A percentile compares a stretch with the other conserved stretches of the same genome.
Evolutionary conservation across 441 rosid species (phyloP).

Genomic region (Pelargonium exstipulatum): DNA sequence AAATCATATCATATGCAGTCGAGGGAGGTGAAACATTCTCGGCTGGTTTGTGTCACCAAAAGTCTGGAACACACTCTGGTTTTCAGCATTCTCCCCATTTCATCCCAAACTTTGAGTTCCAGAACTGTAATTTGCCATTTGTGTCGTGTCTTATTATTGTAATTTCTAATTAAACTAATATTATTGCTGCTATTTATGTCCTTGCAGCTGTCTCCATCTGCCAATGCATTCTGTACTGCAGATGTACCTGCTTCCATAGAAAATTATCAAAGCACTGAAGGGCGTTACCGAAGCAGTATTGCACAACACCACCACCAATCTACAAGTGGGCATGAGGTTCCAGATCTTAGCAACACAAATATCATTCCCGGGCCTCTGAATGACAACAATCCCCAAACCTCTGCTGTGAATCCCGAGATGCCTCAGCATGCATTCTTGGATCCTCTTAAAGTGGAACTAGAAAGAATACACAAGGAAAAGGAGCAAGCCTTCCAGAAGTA

Average conservation of each 20-base stretch:
- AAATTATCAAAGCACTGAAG: not conserved
- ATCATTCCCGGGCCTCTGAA: not conserved
- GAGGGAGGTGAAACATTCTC: not conserved
- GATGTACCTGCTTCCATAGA: not conserved
- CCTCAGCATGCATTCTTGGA: constrained; percentile 13
- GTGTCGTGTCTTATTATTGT: not conserved
- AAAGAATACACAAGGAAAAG: constrained; percentile 7
- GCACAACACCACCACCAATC: not conserved
- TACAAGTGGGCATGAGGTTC: constrained; percentile 6
- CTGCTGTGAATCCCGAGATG: constrained; percentile 5
- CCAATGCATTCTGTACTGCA: not conserved
- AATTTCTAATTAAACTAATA: no score
- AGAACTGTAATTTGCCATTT: not conserved
- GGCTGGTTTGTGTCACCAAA: not conserved
- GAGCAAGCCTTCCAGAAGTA: constrained; percentile 20
- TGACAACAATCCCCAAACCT: not conserved
- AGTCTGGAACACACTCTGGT: not conserved
- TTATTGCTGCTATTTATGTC: not conserved
- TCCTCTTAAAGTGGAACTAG: constrained; percentile 25
- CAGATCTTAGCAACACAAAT: not conserved
- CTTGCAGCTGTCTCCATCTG: not conserved
- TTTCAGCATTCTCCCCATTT: not conserved
- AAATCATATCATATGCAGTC: not conserved
- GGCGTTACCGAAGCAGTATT: not conserved
- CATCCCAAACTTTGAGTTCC: not conserved